These are phyloP conservation scores for Medicago arabica DNA, from an alignment of 306 rosid genomes.

Conservation along the genomic window DNA sequence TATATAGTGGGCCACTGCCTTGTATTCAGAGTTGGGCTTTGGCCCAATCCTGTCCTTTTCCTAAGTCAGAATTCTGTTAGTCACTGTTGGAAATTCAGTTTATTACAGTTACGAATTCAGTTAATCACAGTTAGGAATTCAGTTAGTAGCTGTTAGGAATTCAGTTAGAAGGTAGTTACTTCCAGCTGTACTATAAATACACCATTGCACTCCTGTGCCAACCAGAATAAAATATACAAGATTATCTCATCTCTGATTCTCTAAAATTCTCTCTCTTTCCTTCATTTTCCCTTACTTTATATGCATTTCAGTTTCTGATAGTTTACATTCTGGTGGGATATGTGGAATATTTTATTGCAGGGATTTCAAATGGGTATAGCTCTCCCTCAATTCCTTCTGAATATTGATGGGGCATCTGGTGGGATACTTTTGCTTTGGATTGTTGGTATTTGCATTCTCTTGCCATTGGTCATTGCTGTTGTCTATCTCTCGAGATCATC, in stretches of 20 bases:
- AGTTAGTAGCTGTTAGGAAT: not conserved
- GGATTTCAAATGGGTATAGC: slow-evolving; percentile 99
- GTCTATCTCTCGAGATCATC: slow-evolving; percentile 94
- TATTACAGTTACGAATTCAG: not conserved
- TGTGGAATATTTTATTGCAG: slow-evolving; percentile 55
- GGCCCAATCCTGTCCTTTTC: not conserved
- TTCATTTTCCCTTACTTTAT: not conserved
- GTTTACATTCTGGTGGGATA: slow-evolving; percentile 34
- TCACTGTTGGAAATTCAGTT: not conserved
- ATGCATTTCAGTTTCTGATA: not conserved
- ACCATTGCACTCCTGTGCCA: too few species aligned
- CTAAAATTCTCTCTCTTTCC: not conserved
- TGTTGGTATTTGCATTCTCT: slow-evolving; percentile 93
- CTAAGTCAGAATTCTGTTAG: not conserved
- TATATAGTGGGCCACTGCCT: not conserved
- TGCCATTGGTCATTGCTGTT: slow-evolving; percentile 95
- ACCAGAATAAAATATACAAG: not conserved
- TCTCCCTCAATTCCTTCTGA: slow-evolving; percentile 89
- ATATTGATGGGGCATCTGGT: slow-evolving; percentile 90
- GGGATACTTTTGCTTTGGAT: slow-evolving; percentile 96
- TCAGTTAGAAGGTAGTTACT: not conserved
- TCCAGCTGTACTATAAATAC: not conserved
- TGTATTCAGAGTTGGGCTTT: not conserved
- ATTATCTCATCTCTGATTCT: not conserved
- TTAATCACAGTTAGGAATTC: not conserved